phyloP scores from a whole-genome alignment of 2,329 filamentous ascomycete genomes.

The Cryphonectria naterciae region DNA sequence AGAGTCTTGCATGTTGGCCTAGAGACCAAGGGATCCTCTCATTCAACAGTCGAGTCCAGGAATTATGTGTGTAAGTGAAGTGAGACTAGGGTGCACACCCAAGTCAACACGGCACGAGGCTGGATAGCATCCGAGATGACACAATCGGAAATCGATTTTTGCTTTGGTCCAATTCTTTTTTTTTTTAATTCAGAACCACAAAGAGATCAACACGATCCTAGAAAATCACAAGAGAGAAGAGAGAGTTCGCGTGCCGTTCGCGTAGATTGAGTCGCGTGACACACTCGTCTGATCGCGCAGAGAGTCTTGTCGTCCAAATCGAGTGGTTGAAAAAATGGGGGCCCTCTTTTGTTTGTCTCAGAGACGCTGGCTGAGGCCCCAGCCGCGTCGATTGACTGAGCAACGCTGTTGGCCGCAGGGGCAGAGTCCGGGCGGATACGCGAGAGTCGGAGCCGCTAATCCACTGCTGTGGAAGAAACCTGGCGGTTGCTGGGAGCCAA shows the following conservation, averaged over 20 bases:
- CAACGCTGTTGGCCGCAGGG: not conserved
- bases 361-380: conserved; percentile 9
- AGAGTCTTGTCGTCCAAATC: conserved; percentile 16
- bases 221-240: conserved; percentile 9
- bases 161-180: conserved; percentile 9
- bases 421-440: not conserved
- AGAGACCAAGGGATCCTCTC: not conserved
- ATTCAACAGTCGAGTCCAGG: conserved; percentile 6
- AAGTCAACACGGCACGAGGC: not conserved
- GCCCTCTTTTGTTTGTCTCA: conserved; percentile 24
- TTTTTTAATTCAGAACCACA: not conserved
- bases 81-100: conserved; percentile 7
- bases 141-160: conserved; percentile 7
- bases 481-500: conserved; percentile 25
- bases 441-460: not conserved
- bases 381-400: conserved; percentile 24
- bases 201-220: not conserved
- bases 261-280: conserved; percentile 27
- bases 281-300: not conserved
- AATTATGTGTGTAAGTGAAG: conserved; percentile 3
- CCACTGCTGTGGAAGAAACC: conserved; percentile 17
- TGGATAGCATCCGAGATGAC: conserved; percentile 5
- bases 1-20: conserved; percentile 65
- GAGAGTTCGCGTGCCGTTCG: conserved; percentile 24
- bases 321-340: conserved; percentile 19